These are phyloP conservation scores for Podila clonocystis DNA, from an alignment of 192 early-diverging fungal species.

Conservation along the genomic window DNA sequence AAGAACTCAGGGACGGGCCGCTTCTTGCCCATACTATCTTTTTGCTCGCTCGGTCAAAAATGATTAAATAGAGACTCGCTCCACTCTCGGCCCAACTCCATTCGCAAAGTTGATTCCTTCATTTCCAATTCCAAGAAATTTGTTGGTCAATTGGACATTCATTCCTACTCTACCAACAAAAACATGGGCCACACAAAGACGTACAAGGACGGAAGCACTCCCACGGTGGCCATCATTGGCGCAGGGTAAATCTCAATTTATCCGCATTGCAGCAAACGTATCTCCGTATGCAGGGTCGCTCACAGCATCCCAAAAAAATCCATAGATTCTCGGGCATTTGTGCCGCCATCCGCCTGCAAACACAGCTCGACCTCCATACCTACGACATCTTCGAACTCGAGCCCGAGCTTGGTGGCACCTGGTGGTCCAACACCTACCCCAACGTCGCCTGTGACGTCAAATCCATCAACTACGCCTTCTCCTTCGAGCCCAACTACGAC, in stretches of 20 bases:
- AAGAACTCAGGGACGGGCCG: no score
- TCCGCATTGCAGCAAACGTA: background rate
- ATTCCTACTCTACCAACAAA: background rate
- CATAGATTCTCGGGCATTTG: slow-evolving; percentile 58
- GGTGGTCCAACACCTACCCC: slow-evolving; percentile 59
- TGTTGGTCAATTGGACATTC: no score
- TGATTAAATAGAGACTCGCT: no score
- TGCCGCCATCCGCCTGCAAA: slow-evolving; percentile 60
- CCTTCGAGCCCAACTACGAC: slow-evolving; percentile 53
- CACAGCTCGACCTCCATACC: slow-evolving; percentile 52
- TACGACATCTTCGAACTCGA: slow-evolving; percentile 56
- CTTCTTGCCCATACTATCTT: no score
- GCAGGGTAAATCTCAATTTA: slow-evolving; percentile 40
- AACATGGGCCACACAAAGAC: slow-evolving; percentile 39
- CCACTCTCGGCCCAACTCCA: no score
- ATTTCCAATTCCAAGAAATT: no score
- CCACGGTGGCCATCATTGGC: slow-evolving; percentile 55
- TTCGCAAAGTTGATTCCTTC: no score
- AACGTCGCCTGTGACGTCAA: slow-evolving; percentile 66
- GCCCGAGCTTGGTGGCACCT: slow-evolving; percentile 63
- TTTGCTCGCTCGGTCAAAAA: no score
- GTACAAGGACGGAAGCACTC: slow-evolving; percentile 38
- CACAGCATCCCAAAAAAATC: background rate
- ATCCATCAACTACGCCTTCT: slow-evolving; percentile 52
- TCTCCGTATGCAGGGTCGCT: no score